Percentiles rank a stretch among this genome's conserved stretches.
phyloP scores from a whole-genome alignment of 2,329 filamentous ascomycete species.

The Claviceps pazoutovae region DNA sequence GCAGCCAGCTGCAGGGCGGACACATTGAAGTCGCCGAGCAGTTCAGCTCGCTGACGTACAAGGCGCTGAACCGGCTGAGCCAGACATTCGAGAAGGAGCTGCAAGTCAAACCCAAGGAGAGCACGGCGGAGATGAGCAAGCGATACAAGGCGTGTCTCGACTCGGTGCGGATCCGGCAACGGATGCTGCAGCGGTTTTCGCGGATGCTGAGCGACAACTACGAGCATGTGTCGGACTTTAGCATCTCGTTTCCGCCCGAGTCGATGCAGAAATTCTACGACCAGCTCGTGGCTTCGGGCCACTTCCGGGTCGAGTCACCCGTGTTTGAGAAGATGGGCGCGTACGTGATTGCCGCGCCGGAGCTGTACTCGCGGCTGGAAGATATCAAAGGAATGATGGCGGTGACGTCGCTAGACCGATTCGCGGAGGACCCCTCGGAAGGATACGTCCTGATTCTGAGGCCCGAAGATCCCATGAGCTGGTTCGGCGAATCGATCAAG shows the following conservation, averaged over 20 bases:
- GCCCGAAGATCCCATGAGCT: constrained; percentile 64
- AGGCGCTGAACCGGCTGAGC: constrained; percentile 77
- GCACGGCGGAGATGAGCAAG: constrained; percentile 81
- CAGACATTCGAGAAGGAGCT: constrained; percentile 86
- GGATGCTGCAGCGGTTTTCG: constrained; percentile 92
- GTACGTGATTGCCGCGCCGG: constrained; percentile 73
- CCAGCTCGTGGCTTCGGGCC: constrained; percentile 64
- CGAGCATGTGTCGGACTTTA: constrained; percentile 93
- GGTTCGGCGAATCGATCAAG: constrained; percentile 66
- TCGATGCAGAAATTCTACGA: constrained; percentile 66
- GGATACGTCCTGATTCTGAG: constrained; percentile 69
- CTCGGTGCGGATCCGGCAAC: constrained; percentile 86
- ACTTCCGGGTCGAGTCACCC: constrained; percentile 71
- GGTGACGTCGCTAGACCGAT: constrained; percentile 42
- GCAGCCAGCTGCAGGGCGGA: constrained; percentile 77
- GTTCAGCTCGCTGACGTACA: constrained; percentile 86
- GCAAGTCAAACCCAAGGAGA: constrained; percentile 71
- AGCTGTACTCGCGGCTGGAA: constrained; percentile 57
- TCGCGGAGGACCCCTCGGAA: constrained; percentile 62
- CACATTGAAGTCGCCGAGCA: constrained; percentile 96
- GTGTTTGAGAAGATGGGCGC: constrained; percentile 60
- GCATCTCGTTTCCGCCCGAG: constrained; percentile 56
- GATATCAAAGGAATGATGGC: constrained; percentile 79
- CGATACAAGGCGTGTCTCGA: constrained; percentile 91
- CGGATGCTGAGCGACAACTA: constrained; percentile 84